A percentile compares a stretch with the other conserved stretches of the same genome.
phyloP scores from a whole-genome alignment of 169 alveolate genomes.

The Plasmodium inui region DNA sequence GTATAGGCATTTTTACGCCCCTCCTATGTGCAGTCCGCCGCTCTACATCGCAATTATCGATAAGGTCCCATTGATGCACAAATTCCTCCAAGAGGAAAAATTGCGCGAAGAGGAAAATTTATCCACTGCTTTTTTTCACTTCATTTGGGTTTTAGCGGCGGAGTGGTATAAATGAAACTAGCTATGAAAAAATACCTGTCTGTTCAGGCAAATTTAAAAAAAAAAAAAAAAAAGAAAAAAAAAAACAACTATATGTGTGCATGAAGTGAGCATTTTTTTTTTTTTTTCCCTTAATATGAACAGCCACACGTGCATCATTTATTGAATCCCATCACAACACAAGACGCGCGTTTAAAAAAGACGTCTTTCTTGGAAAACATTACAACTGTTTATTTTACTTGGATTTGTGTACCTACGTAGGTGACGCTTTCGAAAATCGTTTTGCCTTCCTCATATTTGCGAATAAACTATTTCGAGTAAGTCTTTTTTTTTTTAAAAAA shows the following conservation, averaged over 20 bases:
- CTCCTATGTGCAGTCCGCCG: background rate
- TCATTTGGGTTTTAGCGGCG: background rate
- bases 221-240: background rate
- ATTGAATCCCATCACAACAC: constrained; percentile 4
- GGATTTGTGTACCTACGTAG: background rate
- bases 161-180: background rate
- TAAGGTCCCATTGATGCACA: background rate
- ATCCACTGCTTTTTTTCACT: background rate
- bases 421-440: background rate
- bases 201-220: background rate
- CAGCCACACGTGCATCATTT: background rate
- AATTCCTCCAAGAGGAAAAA: background rate
- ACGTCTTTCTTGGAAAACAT: background rate
- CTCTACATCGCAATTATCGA: background rate
- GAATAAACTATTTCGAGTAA: background rate
- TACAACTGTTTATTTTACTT: background rate
- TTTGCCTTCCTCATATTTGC: background rate
- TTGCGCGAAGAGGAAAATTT: background rate
- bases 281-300: background rate
- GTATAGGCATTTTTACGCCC: background rate
- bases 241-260: background rate
- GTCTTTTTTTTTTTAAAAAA: background rate
- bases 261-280: background rate
- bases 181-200: background rate
- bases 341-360: background rate